Evolutionary conservation across 345 rosid genomes (phyloP).

Genomic region (Geranium rotundifolium): DNA sequence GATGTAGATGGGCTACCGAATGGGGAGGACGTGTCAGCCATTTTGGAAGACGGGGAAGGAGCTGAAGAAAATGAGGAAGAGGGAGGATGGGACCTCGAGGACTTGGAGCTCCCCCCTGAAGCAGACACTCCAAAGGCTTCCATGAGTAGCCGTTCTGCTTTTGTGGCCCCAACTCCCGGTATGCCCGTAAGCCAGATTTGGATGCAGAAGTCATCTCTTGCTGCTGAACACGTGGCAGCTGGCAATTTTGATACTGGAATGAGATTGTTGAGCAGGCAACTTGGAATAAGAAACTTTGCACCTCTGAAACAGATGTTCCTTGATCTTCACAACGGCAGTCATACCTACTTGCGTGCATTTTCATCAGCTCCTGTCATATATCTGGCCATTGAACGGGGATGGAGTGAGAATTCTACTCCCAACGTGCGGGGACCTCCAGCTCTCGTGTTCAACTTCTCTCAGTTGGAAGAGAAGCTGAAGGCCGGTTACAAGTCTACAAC

Average conservation of each 20-base stretch:
- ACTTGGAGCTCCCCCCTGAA: slow-evolving; percentile 81
- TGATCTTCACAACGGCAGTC: slow-evolving; percentile 72
- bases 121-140: slow-evolving; percentile 64
- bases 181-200: slow-evolving; percentile 88
- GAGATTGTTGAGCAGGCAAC: slow-evolving; percentile 85
- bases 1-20: slow-evolving; percentile 56
- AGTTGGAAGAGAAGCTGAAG: slow-evolving; percentile 35
- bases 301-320: slow-evolving; percentile 68
- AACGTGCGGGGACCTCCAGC: slow-evolving; percentile 84
- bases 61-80: slow-evolving; percentile 58
- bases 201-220: slow-evolving; percentile 77
- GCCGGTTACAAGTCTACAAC: slow-evolving; percentile 88
- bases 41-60: slow-evolving; percentile 54
- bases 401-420: slow-evolving; percentile 71
- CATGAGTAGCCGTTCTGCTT: slow-evolving; percentile 44
- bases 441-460: slow-evolving; percentile 42
- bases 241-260: slow-evolving; percentile 89
- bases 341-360: slow-evolving; percentile 57
- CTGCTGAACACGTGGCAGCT: slow-evolving; percentile 92
- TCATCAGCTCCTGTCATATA: slow-evolving; percentile 73
- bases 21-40: slow-evolving; percentile 43
- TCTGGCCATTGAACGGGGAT: slow-evolving; percentile 75
- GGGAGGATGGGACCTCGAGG: slow-evolving; percentile 90
- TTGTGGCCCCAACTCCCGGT: slow-evolving; percentile 79
- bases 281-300: slow-evolving; percentile 66